These are phyloP conservation scores for Sorghum bicolor DNA, from an alignment of 176 grass and related monocot genomes.

Conservation along the genomic window Sorghum_bicolor_NCBIv3 NC_012873.2:54877501-54878000, in stretches of 20 bases:
- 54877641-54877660: background rate
- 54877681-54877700: background rate
- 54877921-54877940: background rate
- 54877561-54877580: background rate
- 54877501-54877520: conserved; percentile 21
- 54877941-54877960: background rate
- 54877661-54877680: background rate
- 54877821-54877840: background rate
- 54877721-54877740: background rate
- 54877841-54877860: background rate
- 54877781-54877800: background rate
- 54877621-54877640: background rate
- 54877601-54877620: background rate
- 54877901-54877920: background rate
- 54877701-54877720: background rate
- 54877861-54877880: background rate
- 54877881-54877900: conserved; percentile 5
- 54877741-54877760: conserved; percentile 16
- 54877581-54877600: background rate
- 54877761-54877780: background rate
- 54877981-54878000: background rate
- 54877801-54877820: background rate
- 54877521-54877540: conserved; percentile 22
- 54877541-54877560: background rate
- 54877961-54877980: background rate